These are phyloP conservation scores for Populus simonii DNA, from an alignment of 345 rosid genomes.

Conservation along the genomic window DNA sequence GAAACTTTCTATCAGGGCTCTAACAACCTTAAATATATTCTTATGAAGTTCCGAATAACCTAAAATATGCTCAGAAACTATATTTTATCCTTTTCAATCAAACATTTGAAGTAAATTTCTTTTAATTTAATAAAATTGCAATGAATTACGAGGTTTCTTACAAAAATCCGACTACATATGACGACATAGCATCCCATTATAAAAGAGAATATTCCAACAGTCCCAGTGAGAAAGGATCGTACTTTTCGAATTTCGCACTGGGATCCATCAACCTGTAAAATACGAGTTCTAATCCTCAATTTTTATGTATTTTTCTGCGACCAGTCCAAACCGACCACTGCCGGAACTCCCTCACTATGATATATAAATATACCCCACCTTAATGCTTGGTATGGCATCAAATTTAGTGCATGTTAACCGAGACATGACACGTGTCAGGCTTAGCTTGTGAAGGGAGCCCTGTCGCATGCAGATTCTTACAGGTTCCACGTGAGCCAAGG, in stretches of 20 bases:
- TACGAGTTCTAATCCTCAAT: too few relatives aligned
- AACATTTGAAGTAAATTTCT: too few relatives aligned
- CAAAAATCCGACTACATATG: too few relatives aligned
- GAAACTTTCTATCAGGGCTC: too few relatives aligned
- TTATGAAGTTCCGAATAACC: too few relatives aligned
- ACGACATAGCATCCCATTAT: neutral
- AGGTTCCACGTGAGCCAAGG: slow-evolving; percentile 52
- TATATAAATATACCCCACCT: neutral
- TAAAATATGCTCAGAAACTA: too few relatives aligned
- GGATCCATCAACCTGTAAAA: too few relatives aligned
- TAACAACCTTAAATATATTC: too few relatives aligned
- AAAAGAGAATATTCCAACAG: neutral
- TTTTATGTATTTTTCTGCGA: neutral
- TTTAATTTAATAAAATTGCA: too few relatives aligned
- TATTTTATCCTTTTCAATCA: too few relatives aligned
- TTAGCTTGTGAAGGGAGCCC: slow-evolving; percentile 40
- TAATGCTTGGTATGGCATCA: neutral
- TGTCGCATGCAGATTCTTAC: slow-evolving; percentile 19
- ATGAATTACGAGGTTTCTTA: too few relatives aligned
- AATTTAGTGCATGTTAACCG: slow-evolving; percentile 9
- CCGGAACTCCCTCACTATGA: neutral
- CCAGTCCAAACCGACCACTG: slow-evolving; percentile 10
- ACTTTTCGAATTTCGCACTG: neutral
- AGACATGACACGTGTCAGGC: slow-evolving; percentile 46
- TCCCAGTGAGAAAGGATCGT: too few relatives aligned